Evolutionary conservation across 1,284 basidiomycete species (phyloP), one percentile per base, ranked within the genome.

Genomic region (Puccinia polysora): DNA sequence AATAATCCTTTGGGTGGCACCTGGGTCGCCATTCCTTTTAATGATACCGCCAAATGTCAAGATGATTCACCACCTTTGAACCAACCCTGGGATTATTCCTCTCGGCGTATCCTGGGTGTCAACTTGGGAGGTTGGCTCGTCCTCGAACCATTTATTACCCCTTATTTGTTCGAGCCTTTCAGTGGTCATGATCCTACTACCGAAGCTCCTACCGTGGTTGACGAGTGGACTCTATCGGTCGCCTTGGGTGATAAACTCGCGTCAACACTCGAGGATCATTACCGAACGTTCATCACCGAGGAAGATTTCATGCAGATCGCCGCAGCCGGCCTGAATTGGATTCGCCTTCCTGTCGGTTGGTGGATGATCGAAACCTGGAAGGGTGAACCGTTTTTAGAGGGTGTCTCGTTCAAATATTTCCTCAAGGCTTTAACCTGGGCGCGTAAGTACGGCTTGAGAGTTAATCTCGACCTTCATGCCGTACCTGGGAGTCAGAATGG

Each of bases 91-190:
- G 74, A 78, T 50, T 78, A 75, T 50, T 74, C 75, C 1, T 34
- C 52, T 12, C 76, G 77, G 64, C 45, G 76, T 40, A 77, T 69
- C 23, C 63, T 53, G 73, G 82, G 89, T 64, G 90, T 95, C 74
- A 95, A 95, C 80, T 78, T 95, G 52, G 93, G 93, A 75, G 94
- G 94, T 49, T 93, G 95, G 89, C 85, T 97, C 69, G 86, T 87
- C 50, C 86, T 89, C 1, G 94, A 97, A 82, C 94, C 94, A 40
- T 93, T 95, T 80, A 85, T 91, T 74, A 15, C 73, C 74, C 53
- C 75, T 49, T 52, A 73, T 71, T 45, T 73, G 7, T 73, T 65
- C 30, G 70, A 73, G 59, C 70, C 70, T 8, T 73, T 87, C 77
- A 73, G 74, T 7, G 65, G 67, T 45, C 65, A n/a, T n/a, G n/a